Conservation (phyloP, 2,329 filamentous ascomycete genomes). For the Immersiporthe knoxdaviesiana region DNA sequence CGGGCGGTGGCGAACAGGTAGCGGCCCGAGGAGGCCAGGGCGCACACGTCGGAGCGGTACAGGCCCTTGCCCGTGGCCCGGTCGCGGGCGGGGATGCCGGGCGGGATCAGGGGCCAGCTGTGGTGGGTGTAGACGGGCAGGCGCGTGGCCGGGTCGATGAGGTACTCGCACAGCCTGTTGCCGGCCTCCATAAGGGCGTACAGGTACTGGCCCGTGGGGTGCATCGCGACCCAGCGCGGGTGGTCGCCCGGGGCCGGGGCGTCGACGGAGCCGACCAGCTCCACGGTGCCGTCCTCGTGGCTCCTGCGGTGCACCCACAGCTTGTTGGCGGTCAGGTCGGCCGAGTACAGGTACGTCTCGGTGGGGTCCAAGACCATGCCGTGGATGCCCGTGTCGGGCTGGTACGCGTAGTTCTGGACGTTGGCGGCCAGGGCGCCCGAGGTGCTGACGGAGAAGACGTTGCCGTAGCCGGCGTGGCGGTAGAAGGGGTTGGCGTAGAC, state of each 20-base stretch:
- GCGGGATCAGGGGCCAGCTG: constrained; percentile 78
- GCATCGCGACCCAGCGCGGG: constrained; percentile 86
- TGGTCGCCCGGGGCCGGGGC: constrained; percentile 75
- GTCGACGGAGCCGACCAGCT: constrained; percentile 72
- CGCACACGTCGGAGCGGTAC: constrained; percentile 86
- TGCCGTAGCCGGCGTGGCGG: constrained; percentile 79
- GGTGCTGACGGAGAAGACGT: constrained; percentile 68
- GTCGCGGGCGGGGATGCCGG: constrained; percentile 60
- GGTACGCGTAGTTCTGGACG: constrained; percentile 75
- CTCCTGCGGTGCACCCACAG: constrained; percentile 83
- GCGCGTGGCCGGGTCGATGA: constrained; percentile 73
- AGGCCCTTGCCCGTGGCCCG: constrained; percentile 50
- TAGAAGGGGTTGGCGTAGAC: constrained; percentile 94
- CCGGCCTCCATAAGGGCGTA: constrained; percentile 91
- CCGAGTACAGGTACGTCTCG: constrained; percentile 77
- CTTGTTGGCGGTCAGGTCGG: constrained; percentile 77
- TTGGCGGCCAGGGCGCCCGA: constrained; percentile 64
- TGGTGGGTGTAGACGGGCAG: constrained; percentile 79
- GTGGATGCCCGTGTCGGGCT: constrained; percentile 72
- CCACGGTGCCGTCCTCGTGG: constrained; percentile 39
- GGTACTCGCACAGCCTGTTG: constrained; percentile 80
- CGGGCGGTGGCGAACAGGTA: constrained; percentile 87
- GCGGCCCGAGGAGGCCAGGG: constrained; percentile 66
- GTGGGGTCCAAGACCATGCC: constrained; percentile 80
- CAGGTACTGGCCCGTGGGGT: constrained; percentile 75